Percentiles rank a stretch among this genome's conserved stretches.
These are phyloP conservation scores for Orbilia brochopaga DNA, from an alignment of 2,329 filamentous ascomycete genomes.

Conservation along the genomic window DNA sequence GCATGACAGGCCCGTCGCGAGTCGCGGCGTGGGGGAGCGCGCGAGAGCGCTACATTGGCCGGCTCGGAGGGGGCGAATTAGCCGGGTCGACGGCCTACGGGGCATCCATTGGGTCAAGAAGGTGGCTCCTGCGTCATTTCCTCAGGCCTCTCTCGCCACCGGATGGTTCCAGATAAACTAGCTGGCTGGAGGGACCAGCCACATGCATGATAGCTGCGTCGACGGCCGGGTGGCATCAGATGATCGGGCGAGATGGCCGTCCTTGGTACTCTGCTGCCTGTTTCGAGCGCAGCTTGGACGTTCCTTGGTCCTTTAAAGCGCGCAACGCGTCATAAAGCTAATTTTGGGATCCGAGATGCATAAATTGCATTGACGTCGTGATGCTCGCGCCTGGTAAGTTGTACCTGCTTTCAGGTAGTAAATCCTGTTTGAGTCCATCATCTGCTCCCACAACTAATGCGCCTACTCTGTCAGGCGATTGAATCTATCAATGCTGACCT, in stretches of 20 bases:
- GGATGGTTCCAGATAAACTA: background rate
- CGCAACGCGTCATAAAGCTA: no score
- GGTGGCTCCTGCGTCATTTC: constrained; percentile 2
- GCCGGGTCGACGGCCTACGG: background rate
- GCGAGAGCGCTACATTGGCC: background rate
- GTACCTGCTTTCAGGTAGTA: no score
- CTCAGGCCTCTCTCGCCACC: background rate
- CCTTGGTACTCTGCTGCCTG: no score
- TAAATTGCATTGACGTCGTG: background rate
- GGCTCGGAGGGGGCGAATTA: background rate
- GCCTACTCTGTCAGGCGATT: background rate
- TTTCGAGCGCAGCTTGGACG: no score
- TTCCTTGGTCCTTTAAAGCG: no score
- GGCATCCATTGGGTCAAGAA: background rate
- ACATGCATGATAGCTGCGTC: background rate
- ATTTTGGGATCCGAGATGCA: no score
- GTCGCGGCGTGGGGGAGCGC: constrained; percentile 4
- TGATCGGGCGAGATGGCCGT: background rate
- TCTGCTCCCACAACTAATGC: no score
- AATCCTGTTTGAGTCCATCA: no score
- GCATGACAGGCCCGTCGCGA: constrained; percentile 3
- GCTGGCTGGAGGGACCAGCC: background rate
- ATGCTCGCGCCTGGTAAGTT: background rate
- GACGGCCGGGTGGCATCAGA: background rate
- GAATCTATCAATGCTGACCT: no score